Evolutionary conservation across 2,329 filamentous ascomycete genomes (phyloP).

Genomic region (Chaetoscypha palmicola): DNA sequence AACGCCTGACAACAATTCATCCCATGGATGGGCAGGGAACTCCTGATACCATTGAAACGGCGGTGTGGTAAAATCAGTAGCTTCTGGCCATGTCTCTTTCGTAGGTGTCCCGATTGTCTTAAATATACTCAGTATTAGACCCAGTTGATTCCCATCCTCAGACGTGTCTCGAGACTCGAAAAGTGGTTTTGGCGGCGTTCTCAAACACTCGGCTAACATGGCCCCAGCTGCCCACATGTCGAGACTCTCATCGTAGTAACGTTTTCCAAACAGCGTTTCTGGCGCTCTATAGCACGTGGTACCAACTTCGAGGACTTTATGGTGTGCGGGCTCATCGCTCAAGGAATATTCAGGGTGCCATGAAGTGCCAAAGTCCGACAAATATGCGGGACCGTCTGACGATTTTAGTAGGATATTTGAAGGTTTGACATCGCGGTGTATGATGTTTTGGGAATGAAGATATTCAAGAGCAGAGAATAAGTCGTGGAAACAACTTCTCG

Average conservation of each 20-base stretch:
- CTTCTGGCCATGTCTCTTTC: constrained; percentile 75
- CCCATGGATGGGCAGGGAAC: constrained; percentile 64
- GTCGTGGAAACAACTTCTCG: constrained; percentile 48
- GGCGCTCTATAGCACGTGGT: constrained; percentile 88
- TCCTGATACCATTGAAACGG: constrained; percentile 87
- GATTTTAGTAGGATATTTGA: constrained; percentile 74
- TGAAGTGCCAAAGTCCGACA: constrained; percentile 89
- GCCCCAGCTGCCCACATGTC: constrained; percentile 89
- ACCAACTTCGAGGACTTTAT: constrained; percentile 87
- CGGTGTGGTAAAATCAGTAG: constrained; percentile 55
- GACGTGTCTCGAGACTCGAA: constrained; percentile 69
- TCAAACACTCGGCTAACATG: constrained; percentile 70
- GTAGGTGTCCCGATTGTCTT: constrained; percentile 84
- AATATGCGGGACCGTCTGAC: constrained; percentile 61
- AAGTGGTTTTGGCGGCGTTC: constrained; percentile 49
- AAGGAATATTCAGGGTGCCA: constrained; percentile 57
- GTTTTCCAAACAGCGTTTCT: constrained; percentile 81
- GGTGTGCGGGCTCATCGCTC: constrained; percentile 52
- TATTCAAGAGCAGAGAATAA: constrained; percentile 64
- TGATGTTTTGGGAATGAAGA: constrained; percentile 68
- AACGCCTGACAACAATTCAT: constrained; percentile 57
- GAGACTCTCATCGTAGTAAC: constrained; percentile 60
- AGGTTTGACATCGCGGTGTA: constrained; percentile 92
- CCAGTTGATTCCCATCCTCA: constrained; percentile 85
- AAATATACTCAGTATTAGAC: constrained; percentile 87